Evolutionary conservation across 2,329 filamentous ascomycete genomes (phyloP).

Genomic region (Aspergillus candidus): DNA sequence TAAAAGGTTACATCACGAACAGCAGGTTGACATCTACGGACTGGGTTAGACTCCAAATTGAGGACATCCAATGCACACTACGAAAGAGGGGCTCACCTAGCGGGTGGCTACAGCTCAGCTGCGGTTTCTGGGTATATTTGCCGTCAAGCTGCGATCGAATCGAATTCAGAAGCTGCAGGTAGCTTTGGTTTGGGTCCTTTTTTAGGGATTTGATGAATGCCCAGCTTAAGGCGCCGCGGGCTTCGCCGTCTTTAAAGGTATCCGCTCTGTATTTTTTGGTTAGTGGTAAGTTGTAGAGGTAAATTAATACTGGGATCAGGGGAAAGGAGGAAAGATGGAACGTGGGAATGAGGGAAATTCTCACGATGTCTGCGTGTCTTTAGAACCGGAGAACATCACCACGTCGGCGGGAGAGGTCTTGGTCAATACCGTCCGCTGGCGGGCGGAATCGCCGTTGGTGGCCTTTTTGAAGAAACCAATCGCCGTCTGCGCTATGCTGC

Average conservation of each 20-base stretch:
- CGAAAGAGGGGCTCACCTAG: conserved; percentile 59
- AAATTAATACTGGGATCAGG: no score
- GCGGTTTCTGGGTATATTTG: conserved; percentile 91
- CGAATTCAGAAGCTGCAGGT: conserved; percentile 87
- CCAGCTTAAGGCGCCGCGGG: conserved; percentile 95
- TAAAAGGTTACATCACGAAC: conserved; percentile 55
- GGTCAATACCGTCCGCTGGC: conserved; percentile 73
- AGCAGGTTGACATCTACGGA: conserved; percentile 55
- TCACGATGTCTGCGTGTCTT: conserved; percentile 75
- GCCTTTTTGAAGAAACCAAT: conserved; percentile 84
- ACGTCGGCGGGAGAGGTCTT: conserved; percentile 95
- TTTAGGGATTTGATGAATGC: conserved; percentile 86
- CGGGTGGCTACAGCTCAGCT: conserved; percentile 93
- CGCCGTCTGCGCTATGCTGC: conserved; percentile 71
- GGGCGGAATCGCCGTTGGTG: conserved; percentile 67
- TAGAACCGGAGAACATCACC: conserved; percentile 95
- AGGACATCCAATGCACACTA: background rate
- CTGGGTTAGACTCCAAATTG: conserved; percentile 2
- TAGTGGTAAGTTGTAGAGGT: background rate
- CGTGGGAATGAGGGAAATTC: background rate
- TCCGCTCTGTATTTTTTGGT: conserved; percentile 59
- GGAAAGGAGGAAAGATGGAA: background rate
- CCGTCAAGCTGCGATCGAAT: conserved; percentile 81
- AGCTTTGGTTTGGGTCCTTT: conserved; percentile 89
- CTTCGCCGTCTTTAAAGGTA: conserved; percentile 78